phyloP scores from a whole-genome alignment of 2,329 filamentous ascomycete genomes.

The Curvularia sp. region DNA sequence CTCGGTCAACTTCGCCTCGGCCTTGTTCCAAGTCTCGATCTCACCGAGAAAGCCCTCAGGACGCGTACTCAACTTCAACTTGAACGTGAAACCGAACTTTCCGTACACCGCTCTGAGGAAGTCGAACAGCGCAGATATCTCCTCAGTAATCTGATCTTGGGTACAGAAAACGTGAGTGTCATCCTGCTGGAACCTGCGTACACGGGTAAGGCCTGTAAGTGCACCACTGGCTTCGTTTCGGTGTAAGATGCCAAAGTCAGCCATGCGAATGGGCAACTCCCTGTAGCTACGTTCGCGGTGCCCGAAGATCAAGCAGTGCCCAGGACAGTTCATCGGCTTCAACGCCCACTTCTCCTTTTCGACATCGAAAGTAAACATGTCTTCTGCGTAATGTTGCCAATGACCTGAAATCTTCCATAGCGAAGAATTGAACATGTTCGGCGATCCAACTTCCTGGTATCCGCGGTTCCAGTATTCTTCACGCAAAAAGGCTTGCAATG shows the following conservation, averaged over 20 bases:
- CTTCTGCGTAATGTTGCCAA: constrained; percentile 90
- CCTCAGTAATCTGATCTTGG: constrained; percentile 75
- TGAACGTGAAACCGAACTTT: constrained; percentile 87
- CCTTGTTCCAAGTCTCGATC: constrained; percentile 85
- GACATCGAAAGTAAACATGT: constrained; percentile 87
- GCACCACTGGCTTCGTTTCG: constrained; percentile 95
- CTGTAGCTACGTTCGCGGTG: constrained; percentile 85
- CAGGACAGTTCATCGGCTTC: constrained; percentile 99
- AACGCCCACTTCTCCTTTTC: constrained; percentile 87
- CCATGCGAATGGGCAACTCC: constrained; percentile 89
- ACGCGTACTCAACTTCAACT: constrained; percentile 90
- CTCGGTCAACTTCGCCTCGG: constrained; percentile 79
- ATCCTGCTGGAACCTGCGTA: constrained; percentile 93
- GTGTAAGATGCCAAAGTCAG: constrained; percentile 95
- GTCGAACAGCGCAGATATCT: constrained; percentile 85
- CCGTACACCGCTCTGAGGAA: constrained; percentile 83
- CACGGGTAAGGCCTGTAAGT: constrained; percentile 86
- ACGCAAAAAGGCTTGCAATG: constrained; percentile 79
- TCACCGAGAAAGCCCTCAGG: constrained; percentile 89
- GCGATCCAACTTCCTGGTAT: constrained; percentile 93
- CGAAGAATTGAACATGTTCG: constrained; percentile 93
- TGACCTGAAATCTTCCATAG: constrained; percentile 96
- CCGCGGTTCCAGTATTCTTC: constrained; percentile 91
- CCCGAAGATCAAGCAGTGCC: constrained; percentile 87
- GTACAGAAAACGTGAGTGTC: constrained; percentile 96